Evolutionary conservation across 2,329 filamentous ascomycete species (phyloP).

Genomic region (Aspergillus ibericus): DNA sequence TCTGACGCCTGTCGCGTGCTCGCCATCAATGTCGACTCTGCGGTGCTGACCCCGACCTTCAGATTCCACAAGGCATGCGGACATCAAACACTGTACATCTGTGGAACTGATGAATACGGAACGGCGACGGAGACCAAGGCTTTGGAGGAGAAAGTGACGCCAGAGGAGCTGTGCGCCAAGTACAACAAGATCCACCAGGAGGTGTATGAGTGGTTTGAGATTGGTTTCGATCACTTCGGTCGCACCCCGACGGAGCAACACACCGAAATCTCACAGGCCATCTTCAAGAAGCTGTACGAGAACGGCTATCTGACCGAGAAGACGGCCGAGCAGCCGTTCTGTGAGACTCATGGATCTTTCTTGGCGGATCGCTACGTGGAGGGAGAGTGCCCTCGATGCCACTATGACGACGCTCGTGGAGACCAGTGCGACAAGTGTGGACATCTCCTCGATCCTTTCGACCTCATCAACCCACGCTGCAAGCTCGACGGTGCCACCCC

Average conservation of each 20-base stretch:
- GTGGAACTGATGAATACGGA: slow-evolving; percentile 91
- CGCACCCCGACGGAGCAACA: slow-evolving; percentile 86
- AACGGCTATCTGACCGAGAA: slow-evolving; percentile 88
- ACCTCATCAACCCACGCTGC: slow-evolving; percentile 82
- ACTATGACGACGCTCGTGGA: slow-evolving; percentile 68
- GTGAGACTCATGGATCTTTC: slow-evolving; percentile 64
- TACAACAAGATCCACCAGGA: slow-evolving; percentile 88
- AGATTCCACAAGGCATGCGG: slow-evolving; percentile 79
- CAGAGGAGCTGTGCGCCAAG: slow-evolving; percentile 83
- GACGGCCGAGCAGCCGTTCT: slow-evolving; percentile 86
- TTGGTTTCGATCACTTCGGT: slow-evolving; percentile 92
- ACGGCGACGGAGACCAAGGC: slow-evolving; percentile 96
- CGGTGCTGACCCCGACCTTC: slow-evolving; percentile 15
- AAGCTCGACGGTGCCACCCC: slow-evolving; percentile 86
- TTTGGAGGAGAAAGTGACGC: slow-evolving; percentile 79
- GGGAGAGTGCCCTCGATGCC: slow-evolving; percentile 50
- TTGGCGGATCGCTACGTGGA: slow-evolving; percentile 72
- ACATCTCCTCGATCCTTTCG: slow-evolving; percentile 68
- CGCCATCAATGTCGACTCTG: background rate
- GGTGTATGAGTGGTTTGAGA: slow-evolving; percentile 95
- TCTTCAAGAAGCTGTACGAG: slow-evolving; percentile 82
- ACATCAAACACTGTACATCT: slow-evolving; percentile 78
- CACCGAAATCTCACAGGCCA: slow-evolving; percentile 88
- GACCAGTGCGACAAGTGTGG: slow-evolving; percentile 78
- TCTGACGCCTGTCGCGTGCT: slow-evolving; percentile 31